Evolutionary conservation across 2,329 filamentous ascomycete genomes (phyloP).

Genomic region (Xylariaceae sp.): DNA sequence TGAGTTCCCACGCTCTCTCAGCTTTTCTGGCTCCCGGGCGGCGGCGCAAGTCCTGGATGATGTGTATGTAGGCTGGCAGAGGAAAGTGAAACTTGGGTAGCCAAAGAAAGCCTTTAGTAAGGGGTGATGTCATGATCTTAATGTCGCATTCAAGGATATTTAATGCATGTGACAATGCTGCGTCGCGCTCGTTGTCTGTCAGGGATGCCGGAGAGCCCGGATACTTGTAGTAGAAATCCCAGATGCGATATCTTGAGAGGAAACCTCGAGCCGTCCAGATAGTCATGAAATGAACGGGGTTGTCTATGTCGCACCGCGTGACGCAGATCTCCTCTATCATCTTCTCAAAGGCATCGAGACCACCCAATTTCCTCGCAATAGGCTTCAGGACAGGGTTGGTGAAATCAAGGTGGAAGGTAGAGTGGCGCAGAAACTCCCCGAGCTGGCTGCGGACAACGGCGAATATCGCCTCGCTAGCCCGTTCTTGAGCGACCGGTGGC

Average conservation of each 20-base stretch:
- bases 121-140: constrained; percentile 25
- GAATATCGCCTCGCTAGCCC: constrained; percentile 40
- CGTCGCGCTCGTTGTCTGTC: constrained; percentile 18
- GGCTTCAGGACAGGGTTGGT: constrained; percentile 26
- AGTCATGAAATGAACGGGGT: constrained; percentile 37
- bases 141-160: constrained; percentile 34
- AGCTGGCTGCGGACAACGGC: constrained; percentile 35
- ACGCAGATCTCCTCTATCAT: constrained; percentile 44
- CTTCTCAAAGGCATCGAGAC: constrained; percentile 32
- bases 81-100: constrained; percentile 33
- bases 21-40: constrained; percentile 22
- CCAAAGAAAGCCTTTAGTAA: constrained; percentile 33
- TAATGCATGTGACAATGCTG: constrained; percentile 27
- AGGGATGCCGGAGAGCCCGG: constrained; percentile 6
- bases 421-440: constrained; percentile 33
- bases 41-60: constrained; percentile 30
- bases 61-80: constrained; percentile 35
- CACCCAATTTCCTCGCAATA: constrained; percentile 6
- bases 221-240: constrained; percentile 40
- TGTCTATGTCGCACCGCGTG: constrained; percentile 31
- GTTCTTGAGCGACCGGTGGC: constrained; percentile 20
- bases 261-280: constrained; percentile 34
- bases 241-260: constrained; percentile 44
- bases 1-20: constrained; percentile 35
- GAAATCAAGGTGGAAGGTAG: constrained; percentile 30